phyloP scores from a whole-genome alignment of 176 grass and related monocot species.

The Bothriochloa decipiens region DNA sequence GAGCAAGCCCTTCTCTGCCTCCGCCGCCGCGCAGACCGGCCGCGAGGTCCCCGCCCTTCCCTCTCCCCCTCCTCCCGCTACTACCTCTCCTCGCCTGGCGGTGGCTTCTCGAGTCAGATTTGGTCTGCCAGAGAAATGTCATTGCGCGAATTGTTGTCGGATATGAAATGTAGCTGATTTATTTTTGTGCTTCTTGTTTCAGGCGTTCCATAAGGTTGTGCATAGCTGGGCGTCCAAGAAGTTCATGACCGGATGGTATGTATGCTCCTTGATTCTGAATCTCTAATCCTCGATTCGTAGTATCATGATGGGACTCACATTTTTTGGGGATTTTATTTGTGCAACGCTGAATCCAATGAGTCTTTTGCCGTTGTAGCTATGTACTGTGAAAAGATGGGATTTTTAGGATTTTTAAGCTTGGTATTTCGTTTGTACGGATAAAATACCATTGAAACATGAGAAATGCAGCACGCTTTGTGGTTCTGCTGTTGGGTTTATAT shows the following conservation, averaged over 20 bases:
- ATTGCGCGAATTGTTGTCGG: background rate
- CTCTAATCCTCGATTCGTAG: background rate
- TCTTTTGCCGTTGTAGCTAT: background rate
- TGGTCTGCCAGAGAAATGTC: slow-evolving; percentile 14
- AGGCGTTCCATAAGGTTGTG: slow-evolving; percentile 77
- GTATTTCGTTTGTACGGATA: background rate
- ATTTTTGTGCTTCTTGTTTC: slow-evolving; percentile 23
- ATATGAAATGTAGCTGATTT: slow-evolving; percentile 37
- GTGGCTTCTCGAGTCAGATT: slow-evolving; percentile 34
- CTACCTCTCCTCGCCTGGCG: background rate
- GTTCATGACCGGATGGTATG: slow-evolving; percentile 86
- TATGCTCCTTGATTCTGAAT: background rate
- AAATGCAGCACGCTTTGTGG: background rate
- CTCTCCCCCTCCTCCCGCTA: background rate
- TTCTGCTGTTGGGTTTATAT: background rate
- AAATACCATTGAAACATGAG: background rate
- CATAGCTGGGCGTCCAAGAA: slow-evolving; percentile 87
- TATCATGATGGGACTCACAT: background rate
- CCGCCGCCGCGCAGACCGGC: slow-evolving; percentile 54
- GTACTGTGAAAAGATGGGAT: background rate
- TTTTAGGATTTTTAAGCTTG: slow-evolving; percentile 36
- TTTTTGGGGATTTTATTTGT: background rate
- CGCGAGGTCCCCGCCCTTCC: slow-evolving; percentile 48
- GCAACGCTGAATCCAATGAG: background rate
- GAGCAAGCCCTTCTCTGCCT: slow-evolving; percentile 51